Percentiles rank a stretch among this genome's conserved stretches.
Evolutionary conservation across 177 flowering plant species (phyloP).

Genomic region (Vitis hybrid): DNA sequence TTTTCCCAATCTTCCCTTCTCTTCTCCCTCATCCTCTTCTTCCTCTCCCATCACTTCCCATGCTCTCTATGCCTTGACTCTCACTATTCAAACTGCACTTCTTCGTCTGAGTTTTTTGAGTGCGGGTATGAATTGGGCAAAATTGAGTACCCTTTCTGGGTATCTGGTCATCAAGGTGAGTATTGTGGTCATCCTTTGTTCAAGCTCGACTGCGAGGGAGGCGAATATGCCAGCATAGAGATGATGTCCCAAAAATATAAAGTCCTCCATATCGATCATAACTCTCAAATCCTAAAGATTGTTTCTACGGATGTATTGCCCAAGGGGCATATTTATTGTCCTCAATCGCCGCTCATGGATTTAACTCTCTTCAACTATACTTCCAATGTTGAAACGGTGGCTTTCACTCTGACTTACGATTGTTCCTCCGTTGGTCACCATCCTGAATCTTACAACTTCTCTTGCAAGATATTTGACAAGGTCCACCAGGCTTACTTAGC

Average conservation of each 20-base stretch:
- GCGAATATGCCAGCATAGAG: not conserved
- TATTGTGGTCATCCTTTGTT: conserved; percentile 8
- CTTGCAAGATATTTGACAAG: too few species aligned
- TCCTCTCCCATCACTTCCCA: too few species aligned
- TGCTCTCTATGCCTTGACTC: not conserved
- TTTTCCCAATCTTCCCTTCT: conserved; percentile 3
- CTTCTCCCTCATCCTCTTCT: not conserved
- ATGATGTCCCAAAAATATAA: not conserved
- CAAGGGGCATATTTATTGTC: not conserved
- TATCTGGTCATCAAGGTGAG: not conserved
- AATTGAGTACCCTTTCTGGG: conserved; percentile 18
- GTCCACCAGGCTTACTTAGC: too few species aligned
- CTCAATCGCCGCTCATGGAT: not conserved
- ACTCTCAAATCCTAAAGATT: too few species aligned
- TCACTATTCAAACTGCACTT: not conserved
- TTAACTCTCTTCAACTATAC: too few species aligned
- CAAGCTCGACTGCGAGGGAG: not conserved
- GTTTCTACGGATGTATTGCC: not conserved
- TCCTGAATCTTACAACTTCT: too few species aligned
- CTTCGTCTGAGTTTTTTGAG: not conserved
- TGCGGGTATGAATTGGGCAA: not conserved
- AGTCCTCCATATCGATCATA: not conserved
- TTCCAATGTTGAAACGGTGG: not conserved
- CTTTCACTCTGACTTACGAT: conserved; percentile 1
- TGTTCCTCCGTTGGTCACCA: not conserved